Base-by-base conservation (phyloP, 1,284 basidiomycete genomes). In the Meira nashicola region DNA sequence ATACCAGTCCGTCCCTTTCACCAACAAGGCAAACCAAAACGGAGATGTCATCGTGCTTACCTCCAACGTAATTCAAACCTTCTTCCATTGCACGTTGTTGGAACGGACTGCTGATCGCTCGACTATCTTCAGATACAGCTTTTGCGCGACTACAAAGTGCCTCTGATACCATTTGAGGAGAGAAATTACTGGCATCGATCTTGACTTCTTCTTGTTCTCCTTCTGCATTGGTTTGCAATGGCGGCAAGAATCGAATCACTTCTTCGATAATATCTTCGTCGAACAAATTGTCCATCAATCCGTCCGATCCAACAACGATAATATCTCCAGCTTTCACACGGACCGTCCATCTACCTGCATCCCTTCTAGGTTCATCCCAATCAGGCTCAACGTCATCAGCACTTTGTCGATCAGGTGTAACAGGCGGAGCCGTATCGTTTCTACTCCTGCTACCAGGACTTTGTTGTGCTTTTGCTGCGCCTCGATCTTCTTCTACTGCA, bases 221-320 rank as follows among this genome's bases (percentile, higher is more conserved):
- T 17, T 28, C 17, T 10, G 19, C 28, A 19, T 40, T 51, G 23
- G 12, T 12, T 14, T 23, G 17, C 5, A 6, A 14, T 23, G 25
- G 12, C 12, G 76, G 79, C 17, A 84, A 82, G 76, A 91, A 89
- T 46, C 87, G 82, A 12, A 84, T 81, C 11, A 96, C 88, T 70
- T 92, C 89, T 65, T 95, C 92, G 12, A 96, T 80, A 25, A 97
- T 88, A 65, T 96, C 93, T 73, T 91, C 88, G 75, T 96, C 92
- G 84, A 92, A 96, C 52, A 96, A 81, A 73, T 97, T 97, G 79
- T 97, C 93, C 72, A 88, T 87, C 53, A 96, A 82, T 0, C 93
- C 93, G 76, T 97, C 93, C 39, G 85, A 87, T 2, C 90, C 89
- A 38, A 96, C 84, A 59, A 96, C 88, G 49, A 96, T 85, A 44